These are phyloP conservation scores for Nemania sp. DNA, from an alignment of 2,329 filamentous ascomycete genomes.

Conservation along the genomic window DNA sequence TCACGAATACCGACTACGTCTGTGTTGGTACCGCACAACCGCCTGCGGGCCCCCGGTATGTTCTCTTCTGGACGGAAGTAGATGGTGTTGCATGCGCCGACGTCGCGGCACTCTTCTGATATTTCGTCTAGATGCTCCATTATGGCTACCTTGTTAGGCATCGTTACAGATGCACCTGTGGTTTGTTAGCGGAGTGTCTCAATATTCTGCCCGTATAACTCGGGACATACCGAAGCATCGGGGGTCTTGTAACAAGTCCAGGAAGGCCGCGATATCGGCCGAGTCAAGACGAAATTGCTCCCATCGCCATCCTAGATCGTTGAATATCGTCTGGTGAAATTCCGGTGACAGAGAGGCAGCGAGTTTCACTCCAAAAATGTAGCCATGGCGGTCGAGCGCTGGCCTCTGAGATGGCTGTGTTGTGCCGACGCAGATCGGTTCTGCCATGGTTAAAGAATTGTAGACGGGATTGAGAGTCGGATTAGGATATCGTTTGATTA, in stretches of 20 bases:
- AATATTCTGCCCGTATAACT: too few relatives aligned
- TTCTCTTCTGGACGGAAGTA: slow-evolving; percentile 54
- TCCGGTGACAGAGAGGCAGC: slow-evolving; percentile 58
- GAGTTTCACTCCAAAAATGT: slow-evolving; percentile 62
- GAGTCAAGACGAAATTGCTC: slow-evolving; percentile 58
- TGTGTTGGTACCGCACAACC: slow-evolving; percentile 76
- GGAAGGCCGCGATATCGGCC: slow-evolving; percentile 51
- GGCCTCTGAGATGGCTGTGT: background rate
- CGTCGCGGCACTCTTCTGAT: slow-evolving; percentile 70
- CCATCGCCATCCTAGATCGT: slow-evolving; percentile 54
- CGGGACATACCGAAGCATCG: slow-evolving; percentile 61
- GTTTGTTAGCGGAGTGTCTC: background rate
- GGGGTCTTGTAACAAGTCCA: slow-evolving; percentile 57
- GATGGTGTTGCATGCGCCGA: slow-evolving; percentile 80
- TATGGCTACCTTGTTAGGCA: slow-evolving; percentile 82
- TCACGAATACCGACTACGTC: slow-evolving; percentile 79
- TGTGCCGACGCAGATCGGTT: background rate
- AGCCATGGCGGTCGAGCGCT: slow-evolving; percentile 50
- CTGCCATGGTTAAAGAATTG: slow-evolving; percentile 6
- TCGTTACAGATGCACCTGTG: slow-evolving; percentile 66
- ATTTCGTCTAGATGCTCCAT: slow-evolving; percentile 73
- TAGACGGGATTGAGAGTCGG: too few relatives aligned
- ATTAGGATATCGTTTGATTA: too few relatives aligned
- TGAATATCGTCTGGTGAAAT: slow-evolving; percentile 58
- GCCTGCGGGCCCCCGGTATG: slow-evolving; percentile 45